phyloP scores from a whole-genome alignment of 768 basidiomycete genomes.

The Rhizopogon salebrosus region DNA sequence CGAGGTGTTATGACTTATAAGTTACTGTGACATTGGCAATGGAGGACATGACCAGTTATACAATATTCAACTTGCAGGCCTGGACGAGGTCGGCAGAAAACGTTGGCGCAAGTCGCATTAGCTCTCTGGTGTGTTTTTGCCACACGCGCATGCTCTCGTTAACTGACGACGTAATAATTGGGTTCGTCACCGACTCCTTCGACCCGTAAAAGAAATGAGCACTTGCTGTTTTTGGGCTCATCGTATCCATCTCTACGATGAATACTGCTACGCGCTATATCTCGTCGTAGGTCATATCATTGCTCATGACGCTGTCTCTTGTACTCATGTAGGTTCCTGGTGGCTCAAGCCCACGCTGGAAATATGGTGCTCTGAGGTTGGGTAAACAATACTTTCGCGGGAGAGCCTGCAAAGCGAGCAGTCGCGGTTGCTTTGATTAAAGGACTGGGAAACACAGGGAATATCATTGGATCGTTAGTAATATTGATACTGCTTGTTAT shows the following conservation, averaged over 20 bases:
- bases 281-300: constrained; percentile 39
- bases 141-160: too few relatives aligned
- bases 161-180: too few relatives aligned
- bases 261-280: constrained; percentile 56
- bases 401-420: constrained; percentile 77
- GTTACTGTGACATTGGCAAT: too few relatives aligned
- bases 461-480: constrained; percentile 71
- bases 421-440: constrained; percentile 76
- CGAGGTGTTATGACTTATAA: too few relatives aligned
- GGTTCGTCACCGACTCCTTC: too few relatives aligned
- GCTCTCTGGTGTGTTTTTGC: too few relatives aligned
- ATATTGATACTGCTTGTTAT: neutral
- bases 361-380: constrained; percentile 53
- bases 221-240: constrained; percentile 40
- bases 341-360: constrained; percentile 65
- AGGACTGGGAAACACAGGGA: constrained; percentile 73
- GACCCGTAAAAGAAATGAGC: too few relatives aligned
- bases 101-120: too few relatives aligned
- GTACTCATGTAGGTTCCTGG: constrained; percentile 46
- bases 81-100: too few relatives aligned
- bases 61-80: too few relatives aligned
- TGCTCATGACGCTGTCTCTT: neutral
- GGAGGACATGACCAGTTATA: too few relatives aligned
- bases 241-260: constrained; percentile 57
- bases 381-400: constrained; percentile 50